Conservation (phyloP, 2,329 filamentous ascomycete genomes). For the Aspergillus phoenicis region DNA sequence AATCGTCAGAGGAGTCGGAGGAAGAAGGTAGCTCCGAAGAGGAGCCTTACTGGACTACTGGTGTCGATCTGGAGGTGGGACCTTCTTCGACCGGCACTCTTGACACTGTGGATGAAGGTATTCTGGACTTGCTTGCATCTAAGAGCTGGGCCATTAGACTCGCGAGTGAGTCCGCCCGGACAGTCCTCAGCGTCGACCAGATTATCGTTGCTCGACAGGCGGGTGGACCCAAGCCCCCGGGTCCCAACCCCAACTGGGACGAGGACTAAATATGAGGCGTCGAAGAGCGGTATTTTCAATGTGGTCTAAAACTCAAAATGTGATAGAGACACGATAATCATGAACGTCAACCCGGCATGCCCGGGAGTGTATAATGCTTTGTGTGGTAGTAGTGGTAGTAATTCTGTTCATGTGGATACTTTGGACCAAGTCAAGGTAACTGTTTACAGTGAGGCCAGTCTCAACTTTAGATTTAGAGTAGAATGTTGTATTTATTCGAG, state of each 20-base stretch:
- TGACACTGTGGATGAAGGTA: conserved; percentile 83
- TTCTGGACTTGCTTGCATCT: conserved; percentile 85
- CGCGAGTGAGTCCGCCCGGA: conserved; percentile 90
- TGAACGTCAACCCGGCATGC: conserved; percentile 26
- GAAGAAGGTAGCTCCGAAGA: conserved; percentile 53
- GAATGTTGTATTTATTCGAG: background rate
- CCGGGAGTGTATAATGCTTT: conserved; percentile 5
- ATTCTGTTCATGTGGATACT: conserved; percentile 2
- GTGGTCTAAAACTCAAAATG: conserved; percentile 17
- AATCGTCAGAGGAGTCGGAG: conserved; percentile 33
- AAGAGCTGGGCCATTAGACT: conserved; percentile 98
- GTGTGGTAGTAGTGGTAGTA: conserved; percentile 8
- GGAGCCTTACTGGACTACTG: conserved; percentile 83
- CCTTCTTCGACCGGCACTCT: conserved; percentile 73
- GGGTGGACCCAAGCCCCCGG: conserved; percentile 94
- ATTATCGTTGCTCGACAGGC: conserved; percentile 98
- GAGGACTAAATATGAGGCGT: conserved; percentile 54
- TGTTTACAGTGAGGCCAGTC: too few relatives aligned
- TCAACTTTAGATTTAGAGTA: background rate
- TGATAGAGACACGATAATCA: conserved; percentile 38
- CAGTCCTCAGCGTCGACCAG: conserved; percentile 94
- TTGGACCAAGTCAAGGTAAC: background rate
- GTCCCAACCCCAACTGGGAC: conserved; percentile 81
- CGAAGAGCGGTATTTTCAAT: conserved; percentile 8
- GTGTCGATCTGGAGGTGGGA: conserved; percentile 91